Conservation (phyloP, 495 filamentous ascomycete genomes). For the Penicillium dipodomyicola region DNA sequence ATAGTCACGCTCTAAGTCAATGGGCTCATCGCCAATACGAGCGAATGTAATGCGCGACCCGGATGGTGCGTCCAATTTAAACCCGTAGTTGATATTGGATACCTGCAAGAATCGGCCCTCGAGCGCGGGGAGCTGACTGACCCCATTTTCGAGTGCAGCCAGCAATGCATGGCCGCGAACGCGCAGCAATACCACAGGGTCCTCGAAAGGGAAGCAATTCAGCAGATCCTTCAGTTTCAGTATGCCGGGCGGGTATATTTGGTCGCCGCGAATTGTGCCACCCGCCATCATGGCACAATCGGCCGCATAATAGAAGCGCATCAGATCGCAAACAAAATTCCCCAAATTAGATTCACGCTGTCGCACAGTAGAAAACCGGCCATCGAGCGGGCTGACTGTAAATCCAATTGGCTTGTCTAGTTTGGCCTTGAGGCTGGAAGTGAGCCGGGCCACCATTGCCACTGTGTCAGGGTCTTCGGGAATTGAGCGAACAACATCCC, state of each 20-base stretch:
- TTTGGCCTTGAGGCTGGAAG: conserved; percentile 65
- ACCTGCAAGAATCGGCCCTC: conserved; percentile 78
- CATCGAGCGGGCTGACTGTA: conserved; percentile 75
- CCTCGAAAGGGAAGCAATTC: conserved; percentile 88
- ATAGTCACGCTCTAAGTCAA: conserved; percentile 62
- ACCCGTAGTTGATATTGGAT: conserved; percentile 72
- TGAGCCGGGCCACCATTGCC: conserved; percentile 62
- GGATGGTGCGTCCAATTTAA: conserved; percentile 56
- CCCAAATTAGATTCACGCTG: conserved; percentile 75
- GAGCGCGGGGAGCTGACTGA: conserved; percentile 74
- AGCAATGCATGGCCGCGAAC: conserved; percentile 63
- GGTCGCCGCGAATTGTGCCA: conserved; percentile 87
- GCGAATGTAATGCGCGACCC: conserved; percentile 63
- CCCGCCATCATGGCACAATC: conserved; percentile 84
- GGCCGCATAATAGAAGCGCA: conserved; percentile 74
- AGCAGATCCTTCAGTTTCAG: conserved; percentile 71
- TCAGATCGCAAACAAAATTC: conserved; percentile 88
- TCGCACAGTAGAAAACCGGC: conserved; percentile 79
- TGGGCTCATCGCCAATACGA: conserved; percentile 55
- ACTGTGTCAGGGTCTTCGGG: conserved; percentile 56
- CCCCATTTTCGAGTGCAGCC: conserved; percentile 77
- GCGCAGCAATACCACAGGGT: conserved; percentile 77
- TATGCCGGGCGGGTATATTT: conserved; percentile 79
- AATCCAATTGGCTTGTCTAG: conserved; percentile 82
- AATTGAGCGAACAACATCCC: conserved; percentile 67